Conservation (phyloP, 2,329 filamentous ascomycete species). For the Neofusicoccum kwambonambiense region DNA sequence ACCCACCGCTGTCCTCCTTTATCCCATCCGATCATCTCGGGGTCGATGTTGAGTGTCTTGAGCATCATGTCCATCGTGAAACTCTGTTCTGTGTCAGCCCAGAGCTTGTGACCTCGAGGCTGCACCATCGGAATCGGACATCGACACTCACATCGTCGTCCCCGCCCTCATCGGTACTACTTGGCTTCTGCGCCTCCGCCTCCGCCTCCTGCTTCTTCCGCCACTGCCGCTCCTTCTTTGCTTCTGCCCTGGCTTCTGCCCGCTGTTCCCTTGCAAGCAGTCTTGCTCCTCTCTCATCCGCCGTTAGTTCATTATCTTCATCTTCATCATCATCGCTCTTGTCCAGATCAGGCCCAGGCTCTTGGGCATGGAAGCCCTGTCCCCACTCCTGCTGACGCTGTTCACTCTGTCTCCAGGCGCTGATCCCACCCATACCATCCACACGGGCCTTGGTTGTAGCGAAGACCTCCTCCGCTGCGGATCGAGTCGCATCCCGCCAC, state of each 20-base stretch:
- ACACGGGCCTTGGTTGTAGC: slow-evolving; percentile 59
- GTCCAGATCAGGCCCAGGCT: slow-evolving; percentile 28
- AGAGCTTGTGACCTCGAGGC: neutral
- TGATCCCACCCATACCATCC: slow-evolving; percentile 62
- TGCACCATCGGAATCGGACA: neutral
- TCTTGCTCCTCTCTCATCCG: slow-evolving; percentile 36
- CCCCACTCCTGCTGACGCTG: slow-evolving; percentile 35
- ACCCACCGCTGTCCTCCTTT: slow-evolving; percentile 57
- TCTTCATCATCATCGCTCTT: slow-evolving; percentile 34
- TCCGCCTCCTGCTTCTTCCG: slow-evolving; percentile 41
- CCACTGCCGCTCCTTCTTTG: slow-evolving; percentile 28
- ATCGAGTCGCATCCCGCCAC: slow-evolving; percentile 61
- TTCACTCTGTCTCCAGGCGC: slow-evolving; percentile 50
- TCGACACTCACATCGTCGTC: slow-evolving; percentile 41
- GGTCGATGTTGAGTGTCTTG: slow-evolving; percentile 62
- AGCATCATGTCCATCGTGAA: slow-evolving; percentile 73
- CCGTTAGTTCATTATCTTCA: slow-evolving; percentile 31
- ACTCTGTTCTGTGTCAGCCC: slow-evolving; percentile 41
- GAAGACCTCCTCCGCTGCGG: slow-evolving; percentile 68
- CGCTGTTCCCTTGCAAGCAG: slow-evolving; percentile 39
- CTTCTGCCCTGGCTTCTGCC: slow-evolving; percentile 48
- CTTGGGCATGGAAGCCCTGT: slow-evolving; percentile 36
- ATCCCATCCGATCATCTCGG: slow-evolving; percentile 63
- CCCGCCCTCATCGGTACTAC: slow-evolving; percentile 30
- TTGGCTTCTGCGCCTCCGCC: slow-evolving; percentile 35